Evolutionary conservation across 2,329 filamentous ascomycete species (phyloP).

Genomic region (Trichophyton simii): DNA sequence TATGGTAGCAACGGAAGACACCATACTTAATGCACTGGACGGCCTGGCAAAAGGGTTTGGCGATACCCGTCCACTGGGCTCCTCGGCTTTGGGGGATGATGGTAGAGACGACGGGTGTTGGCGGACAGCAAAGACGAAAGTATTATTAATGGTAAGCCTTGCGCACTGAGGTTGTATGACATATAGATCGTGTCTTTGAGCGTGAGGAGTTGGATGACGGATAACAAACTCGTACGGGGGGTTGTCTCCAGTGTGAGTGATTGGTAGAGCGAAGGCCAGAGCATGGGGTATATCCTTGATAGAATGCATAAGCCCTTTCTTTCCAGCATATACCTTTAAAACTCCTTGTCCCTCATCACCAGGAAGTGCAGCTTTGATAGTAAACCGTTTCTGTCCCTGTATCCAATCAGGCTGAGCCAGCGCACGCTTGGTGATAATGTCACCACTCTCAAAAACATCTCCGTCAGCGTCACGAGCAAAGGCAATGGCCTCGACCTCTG

Average conservation of each 20-base stretch:
- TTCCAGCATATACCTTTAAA: constrained; percentile 86
- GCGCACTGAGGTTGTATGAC: constrained; percentile 91
- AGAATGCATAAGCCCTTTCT: constrained; percentile 90
- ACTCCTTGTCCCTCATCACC: constrained; percentile 81
- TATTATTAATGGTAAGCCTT: constrained; percentile 82
- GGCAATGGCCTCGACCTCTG: constrained; percentile 76
- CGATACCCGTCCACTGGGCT: constrained; percentile 35
- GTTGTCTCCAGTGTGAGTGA: constrained; percentile 83
- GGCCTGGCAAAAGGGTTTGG: constrained; percentile 43
- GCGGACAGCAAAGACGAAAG: constrained; percentile 90
- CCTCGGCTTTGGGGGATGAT: constrained; percentile 25
- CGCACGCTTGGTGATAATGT: constrained; percentile 71
- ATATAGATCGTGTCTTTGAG: constrained; percentile 94
- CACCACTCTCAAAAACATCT: constrained; percentile 85
- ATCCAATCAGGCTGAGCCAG: constrained; percentile 89
- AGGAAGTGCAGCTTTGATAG: constrained; percentile 80
- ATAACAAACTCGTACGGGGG: constrained; percentile 87
- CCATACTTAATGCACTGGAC: constrained; percentile 48
- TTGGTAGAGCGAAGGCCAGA: constrained; percentile 75
- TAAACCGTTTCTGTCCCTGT: constrained; percentile 75
- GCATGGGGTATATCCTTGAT: constrained; percentile 93
- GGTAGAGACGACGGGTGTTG: constrained; percentile 65
- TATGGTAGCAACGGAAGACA: constrained; percentile 43
- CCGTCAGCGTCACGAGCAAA: constrained; percentile 76
- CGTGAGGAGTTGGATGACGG: constrained; percentile 89